These are phyloP conservation scores for Trichoderma hamatum DNA, from an alignment of 2,329 filamentous ascomycete species.

Conservation along the genomic window DNA sequence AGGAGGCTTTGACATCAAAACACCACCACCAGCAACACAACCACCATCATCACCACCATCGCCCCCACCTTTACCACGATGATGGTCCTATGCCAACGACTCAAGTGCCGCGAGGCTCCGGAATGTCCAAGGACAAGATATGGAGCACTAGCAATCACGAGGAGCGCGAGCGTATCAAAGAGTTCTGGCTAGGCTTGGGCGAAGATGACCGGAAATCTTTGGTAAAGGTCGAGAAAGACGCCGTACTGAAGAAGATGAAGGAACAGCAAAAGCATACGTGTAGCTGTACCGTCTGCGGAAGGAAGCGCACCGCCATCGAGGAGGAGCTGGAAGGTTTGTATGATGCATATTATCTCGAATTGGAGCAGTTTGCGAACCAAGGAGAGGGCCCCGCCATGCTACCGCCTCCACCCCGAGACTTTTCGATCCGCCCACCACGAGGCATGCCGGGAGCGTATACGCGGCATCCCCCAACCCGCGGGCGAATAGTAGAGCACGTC, in stretches of 20 bases:
- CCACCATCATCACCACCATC: not conserved
- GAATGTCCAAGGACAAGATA: conserved; percentile 78
- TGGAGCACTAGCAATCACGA: conserved; percentile 96
- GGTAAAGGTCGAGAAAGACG: conserved; percentile 98
- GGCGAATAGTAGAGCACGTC: conserved; percentile 71
- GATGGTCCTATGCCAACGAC: conserved; percentile 31
- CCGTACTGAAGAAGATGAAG: conserved; percentile 98
- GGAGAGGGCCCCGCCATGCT: conserved; percentile 64
- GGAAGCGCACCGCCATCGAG: conserved; percentile 95
- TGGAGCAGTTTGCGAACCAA: conserved; percentile 95
- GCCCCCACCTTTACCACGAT: not conserved
- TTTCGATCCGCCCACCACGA: conserved; percentile 61
- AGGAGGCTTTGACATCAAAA: not conserved
- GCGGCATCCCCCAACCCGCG: conserved; percentile 71
- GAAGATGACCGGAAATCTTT: conserved; percentile 94
- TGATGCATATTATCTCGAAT: conserved; percentile 96
- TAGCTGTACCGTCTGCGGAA: conserved; percentile 94
- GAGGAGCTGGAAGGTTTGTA: conserved; percentile 97
- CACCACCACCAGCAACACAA: not conserved
- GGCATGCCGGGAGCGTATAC: conserved; percentile 61
- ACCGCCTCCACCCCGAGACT: conserved; percentile 58
- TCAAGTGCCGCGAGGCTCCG: conserved; percentile 42
- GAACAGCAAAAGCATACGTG: conserved; percentile 99
- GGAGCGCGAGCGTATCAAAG: conserved; percentile 95
- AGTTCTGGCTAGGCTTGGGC: conserved; percentile 93